Evolutionary conservation across 2,329 filamentous ascomycete genomes (phyloP), one percentile per base, ranked within the genome.

Genomic region (Erysiphe pulchra): DNA sequence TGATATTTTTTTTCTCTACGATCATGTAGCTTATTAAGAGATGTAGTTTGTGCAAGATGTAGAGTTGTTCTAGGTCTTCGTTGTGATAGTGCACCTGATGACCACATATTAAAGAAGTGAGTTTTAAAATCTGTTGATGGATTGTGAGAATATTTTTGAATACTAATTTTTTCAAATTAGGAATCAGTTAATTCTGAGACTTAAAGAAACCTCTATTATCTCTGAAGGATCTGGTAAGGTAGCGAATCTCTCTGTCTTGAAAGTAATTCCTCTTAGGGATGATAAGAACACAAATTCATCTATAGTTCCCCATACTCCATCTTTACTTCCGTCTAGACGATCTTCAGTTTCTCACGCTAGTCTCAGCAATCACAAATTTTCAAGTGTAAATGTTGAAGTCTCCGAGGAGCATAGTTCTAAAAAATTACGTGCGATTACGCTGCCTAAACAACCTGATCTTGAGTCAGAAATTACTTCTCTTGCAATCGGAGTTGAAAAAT

Each of bases 1-100:
- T 24, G 20, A 24, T 24, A 24, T 24, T 24, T 24, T 6, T 24
- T 6, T 24, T 24, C 20, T 24, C 6, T 24, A 24, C 20, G 6
- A 24, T 24, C 20, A 41, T 18, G 17, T 46, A 59, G 56, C 45
- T 49, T 51, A 30, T 47, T 58, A 6, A 54, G 55, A 48, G 54
- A 60, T 53, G 28, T 59, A 20, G 50, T 41, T 4, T 60, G 57
- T 45, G 43, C 30, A 36, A 48, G 45, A 42, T 60, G 57, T 38
- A 45, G 47, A 20, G 45, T 46, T 20, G 41, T 52, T 10, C 13
- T 59, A 6, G 57, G 57, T 8, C 43, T 58, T 18, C 49, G 51
- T 17, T 59, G 57, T 45, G 51, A 58, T 17, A 51, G 43, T 47
- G 56, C 55, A 34, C 56, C 56, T 20, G 47, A 49, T n/a, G 52